phyloP scores from a whole-genome alignment of 305 asterid genomes.

The Lippia alba region DNA sequence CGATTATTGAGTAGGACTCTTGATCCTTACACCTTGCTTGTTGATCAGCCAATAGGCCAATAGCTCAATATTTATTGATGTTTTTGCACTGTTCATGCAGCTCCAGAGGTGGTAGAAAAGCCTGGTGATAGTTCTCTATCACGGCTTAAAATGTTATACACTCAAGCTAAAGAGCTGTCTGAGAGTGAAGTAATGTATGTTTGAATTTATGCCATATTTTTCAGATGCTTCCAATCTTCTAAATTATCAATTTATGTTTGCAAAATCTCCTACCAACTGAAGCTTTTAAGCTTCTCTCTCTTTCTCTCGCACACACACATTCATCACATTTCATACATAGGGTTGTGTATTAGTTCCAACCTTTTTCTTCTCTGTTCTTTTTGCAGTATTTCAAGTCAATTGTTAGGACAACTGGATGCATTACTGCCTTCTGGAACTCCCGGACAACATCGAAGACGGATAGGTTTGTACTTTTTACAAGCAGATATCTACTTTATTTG shows the following conservation, averaged over 20 bases:
- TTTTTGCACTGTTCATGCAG: constrained; percentile 35
- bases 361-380: constrained; percentile 15
- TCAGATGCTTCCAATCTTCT: constrained; percentile 23
- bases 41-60: no score
- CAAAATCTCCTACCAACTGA: neutral
- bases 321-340: neutral
- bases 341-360: constrained; percentile 25
- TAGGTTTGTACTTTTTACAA: constrained; percentile 48
- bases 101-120: constrained; percentile 75
- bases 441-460: constrained; percentile 70
- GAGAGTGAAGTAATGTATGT: constrained; percentile 65
- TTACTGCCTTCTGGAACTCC: constrained; percentile 60
- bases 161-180: constrained; percentile 73
- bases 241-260: neutral
- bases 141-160: constrained; percentile 59
- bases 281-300: neutral
- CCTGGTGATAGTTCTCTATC: constrained; percentile 70
- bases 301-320: neutral
- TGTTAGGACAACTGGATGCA: constrained; percentile 62
- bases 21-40: no score
- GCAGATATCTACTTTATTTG: neutral
- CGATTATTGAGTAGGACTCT: neutral
- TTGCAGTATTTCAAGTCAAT: constrained; percentile 59
- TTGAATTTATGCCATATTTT: neutral
- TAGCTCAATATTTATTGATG: no score